Conservation (phyloP, 495 filamentous ascomycete species). For the Trichoderma gamsii region DNA sequence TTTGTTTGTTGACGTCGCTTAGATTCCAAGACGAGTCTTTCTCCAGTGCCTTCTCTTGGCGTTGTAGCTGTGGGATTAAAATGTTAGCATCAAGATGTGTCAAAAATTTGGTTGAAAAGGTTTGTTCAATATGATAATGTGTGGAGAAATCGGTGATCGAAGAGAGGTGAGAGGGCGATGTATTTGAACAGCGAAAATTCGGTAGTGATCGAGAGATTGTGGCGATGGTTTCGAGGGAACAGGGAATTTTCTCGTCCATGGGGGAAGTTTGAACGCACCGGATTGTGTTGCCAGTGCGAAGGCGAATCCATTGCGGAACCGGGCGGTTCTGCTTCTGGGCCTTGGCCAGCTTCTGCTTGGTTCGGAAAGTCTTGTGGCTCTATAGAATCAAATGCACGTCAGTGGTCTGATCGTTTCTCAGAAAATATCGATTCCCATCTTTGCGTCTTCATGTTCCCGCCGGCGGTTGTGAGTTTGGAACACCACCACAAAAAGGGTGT, state of each 20-base stretch:
- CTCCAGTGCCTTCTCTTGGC: conserved; percentile 99
- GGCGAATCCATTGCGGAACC: conserved; percentile 98
- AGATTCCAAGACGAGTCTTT: conserved; percentile 98
- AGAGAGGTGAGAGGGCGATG: background rate
- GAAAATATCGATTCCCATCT: background rate
- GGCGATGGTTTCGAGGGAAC: background rate
- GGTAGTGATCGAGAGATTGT: background rate
- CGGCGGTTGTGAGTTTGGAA: background rate
- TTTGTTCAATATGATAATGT: background rate
- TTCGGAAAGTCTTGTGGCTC: conserved; percentile 98
- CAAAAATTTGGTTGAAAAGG: background rate
- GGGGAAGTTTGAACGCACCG: conserved; percentile 56
- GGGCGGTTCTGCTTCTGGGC: conserved; percentile 99
- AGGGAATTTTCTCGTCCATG: background rate
- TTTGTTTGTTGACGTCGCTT: conserved; percentile 39
- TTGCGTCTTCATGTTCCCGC: background rate
- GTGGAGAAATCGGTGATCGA: background rate
- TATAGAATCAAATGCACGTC: conserved; percentile 37
- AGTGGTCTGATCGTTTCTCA: background rate
- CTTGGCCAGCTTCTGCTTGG: conserved; percentile 99
- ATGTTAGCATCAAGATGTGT: conserved; percentile 13
- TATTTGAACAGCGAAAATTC: background rate
- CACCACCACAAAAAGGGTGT: background rate
- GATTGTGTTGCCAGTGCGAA: conserved; percentile 97
- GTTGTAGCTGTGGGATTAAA: conserved; percentile 73